These are phyloP conservation scores for Pseudogymnoascus sp. DNA, from an alignment of 2,329 filamentous ascomycete genomes.

Conservation along the genomic window DNA sequence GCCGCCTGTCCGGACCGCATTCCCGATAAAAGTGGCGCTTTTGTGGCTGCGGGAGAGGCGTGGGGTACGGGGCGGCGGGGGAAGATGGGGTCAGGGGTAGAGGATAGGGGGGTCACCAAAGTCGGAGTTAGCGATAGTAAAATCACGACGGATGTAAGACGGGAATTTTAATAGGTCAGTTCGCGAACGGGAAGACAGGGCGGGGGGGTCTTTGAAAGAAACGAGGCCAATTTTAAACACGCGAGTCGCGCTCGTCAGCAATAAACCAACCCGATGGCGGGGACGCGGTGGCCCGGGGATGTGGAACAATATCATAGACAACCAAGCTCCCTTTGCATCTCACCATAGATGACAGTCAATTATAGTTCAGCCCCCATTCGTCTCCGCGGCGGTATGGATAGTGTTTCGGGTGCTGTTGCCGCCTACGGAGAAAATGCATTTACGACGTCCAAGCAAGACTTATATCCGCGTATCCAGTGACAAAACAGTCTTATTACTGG, in stretches of 20 bases:
- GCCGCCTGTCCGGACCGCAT: neutral
- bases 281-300: neutral
- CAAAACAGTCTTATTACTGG: neutral
- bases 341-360: neutral
- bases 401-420: neutral
- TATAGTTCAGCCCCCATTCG: neutral
- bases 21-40: neutral
- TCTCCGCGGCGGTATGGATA: neutral
- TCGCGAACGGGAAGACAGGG: neutral
- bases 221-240: neutral
- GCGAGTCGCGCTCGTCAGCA: neutral
- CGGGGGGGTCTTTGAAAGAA: neutral
- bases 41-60: neutral
- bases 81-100: neutral
- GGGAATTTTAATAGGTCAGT: neutral
- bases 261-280: neutral
- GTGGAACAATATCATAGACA: neutral
- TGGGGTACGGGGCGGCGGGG: neutral
- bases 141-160: neutral
- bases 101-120: neutral
- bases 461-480: neutral
- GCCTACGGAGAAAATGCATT: neutral
- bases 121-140: neutral
- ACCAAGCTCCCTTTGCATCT: neutral
- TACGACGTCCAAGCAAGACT: neutral